Conservation (phyloP, 1,284 basidiomycete species). For the Trametes hirsuta region DNA sequence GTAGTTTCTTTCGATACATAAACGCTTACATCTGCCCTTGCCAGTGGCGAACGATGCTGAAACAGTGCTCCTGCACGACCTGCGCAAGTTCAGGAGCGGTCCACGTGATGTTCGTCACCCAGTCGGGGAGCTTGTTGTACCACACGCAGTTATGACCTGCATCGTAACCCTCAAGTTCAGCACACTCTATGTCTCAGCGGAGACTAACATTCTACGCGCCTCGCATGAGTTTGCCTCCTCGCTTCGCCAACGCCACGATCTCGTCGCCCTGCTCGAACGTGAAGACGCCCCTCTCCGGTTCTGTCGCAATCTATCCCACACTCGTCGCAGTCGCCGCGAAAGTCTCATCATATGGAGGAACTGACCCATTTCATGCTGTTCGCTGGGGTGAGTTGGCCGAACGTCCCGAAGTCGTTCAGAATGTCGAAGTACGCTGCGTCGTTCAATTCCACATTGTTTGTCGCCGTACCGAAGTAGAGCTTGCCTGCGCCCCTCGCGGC, state of each 20-base stretch:
- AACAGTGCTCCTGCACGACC: slow-evolving; percentile 49
- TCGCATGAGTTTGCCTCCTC: slow-evolving; percentile 41
- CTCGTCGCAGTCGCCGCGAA: background rate
- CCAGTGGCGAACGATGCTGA: slow-evolving; percentile 51
- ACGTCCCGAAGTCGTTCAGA: slow-evolving; percentile 46
- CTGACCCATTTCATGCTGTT: slow-evolving; percentile 63
- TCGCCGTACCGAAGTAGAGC: slow-evolving; percentile 63
- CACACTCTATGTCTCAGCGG: background rate
- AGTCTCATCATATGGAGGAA: background rate
- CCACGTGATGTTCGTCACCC: slow-evolving; percentile 49
- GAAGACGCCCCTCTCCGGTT: slow-evolving; percentile 50
- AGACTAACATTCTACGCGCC: slow-evolving; percentile 8
- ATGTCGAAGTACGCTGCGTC: slow-evolving; percentile 47
- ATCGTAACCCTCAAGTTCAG: background rate
- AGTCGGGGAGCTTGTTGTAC: slow-evolving; percentile 55
- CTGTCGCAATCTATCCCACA: slow-evolving; percentile 48
- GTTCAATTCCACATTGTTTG: slow-evolving; percentile 55
- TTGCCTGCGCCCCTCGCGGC: slow-evolving; percentile 53
- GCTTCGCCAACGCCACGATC: slow-evolving; percentile 47
- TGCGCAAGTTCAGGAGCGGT: slow-evolving; percentile 45
- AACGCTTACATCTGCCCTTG: slow-evolving; percentile 49
- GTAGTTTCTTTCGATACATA: background rate
- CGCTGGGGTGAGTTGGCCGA: slow-evolving; percentile 53
- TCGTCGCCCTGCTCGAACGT: slow-evolving; percentile 48
- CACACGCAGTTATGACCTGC: slow-evolving; percentile 54